Conservation (phyloP, 2,329 filamentous ascomycete species). For the Metarhizium rileyi region DNA sequence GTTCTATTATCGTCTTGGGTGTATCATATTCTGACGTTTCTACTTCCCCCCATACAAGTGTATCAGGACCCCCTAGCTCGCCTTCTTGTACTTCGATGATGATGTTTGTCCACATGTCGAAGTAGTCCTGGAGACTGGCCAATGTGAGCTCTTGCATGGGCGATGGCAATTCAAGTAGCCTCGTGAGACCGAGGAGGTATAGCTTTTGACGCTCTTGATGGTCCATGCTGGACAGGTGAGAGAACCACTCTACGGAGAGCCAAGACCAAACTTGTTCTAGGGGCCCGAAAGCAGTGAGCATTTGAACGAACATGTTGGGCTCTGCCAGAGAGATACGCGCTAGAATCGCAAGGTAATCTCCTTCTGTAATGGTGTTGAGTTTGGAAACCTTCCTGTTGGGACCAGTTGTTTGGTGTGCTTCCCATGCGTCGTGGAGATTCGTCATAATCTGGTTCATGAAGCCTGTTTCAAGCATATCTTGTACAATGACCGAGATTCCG, state of each 20-base stretch:
- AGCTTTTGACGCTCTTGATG: slow-evolving; percentile 59
- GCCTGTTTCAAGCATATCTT: slow-evolving; percentile 54
- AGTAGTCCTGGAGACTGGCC: slow-evolving; percentile 57
- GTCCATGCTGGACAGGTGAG: slow-evolving; percentile 57
- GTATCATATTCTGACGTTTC: slow-evolving; percentile 45
- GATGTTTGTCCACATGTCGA: slow-evolving; percentile 66
- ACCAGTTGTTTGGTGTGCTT: slow-evolving; percentile 72
- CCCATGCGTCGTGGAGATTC: slow-evolving; percentile 57
- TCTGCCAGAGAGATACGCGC: slow-evolving; percentile 68
- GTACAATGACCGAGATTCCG: slow-evolving; percentile 53
- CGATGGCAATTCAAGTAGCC: slow-evolving; percentile 55
- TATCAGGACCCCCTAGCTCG: slow-evolving; percentile 40
- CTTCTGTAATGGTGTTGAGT: slow-evolving; percentile 66
- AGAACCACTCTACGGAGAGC: slow-evolving; percentile 57
- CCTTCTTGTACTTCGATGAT: slow-evolving; percentile 57
- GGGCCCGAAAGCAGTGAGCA: slow-evolving; percentile 37
- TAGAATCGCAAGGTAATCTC: slow-evolving; percentile 77
- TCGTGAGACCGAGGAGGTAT: slow-evolving; percentile 61
- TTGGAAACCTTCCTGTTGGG: slow-evolving; percentile 61
- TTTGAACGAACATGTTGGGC: slow-evolving; percentile 55
- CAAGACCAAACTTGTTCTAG: slow-evolving; percentile 47
- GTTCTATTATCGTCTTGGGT: slow-evolving; percentile 42
- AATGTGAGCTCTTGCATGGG: slow-evolving; percentile 50
- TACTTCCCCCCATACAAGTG: slow-evolving; percentile 35
- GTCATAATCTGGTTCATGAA: slow-evolving; percentile 55